phyloP scores from a whole-genome alignment of 176 grass and related monocot genomes.

The Zoysia japonica region DNA sequence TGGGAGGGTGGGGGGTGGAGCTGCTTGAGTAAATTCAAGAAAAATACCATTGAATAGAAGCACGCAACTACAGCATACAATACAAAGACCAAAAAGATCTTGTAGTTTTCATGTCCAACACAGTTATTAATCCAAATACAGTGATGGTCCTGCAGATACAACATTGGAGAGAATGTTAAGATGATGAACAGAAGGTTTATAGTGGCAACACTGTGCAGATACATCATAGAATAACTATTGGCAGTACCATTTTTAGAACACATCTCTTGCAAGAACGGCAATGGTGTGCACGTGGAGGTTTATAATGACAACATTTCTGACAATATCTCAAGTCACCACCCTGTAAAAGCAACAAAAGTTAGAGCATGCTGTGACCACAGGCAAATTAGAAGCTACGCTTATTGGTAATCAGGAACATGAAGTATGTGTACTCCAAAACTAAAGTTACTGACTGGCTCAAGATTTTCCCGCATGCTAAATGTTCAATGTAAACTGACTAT shows the following conservation, averaged over 20 bases:
- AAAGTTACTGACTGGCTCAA: background rate
- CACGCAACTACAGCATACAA: conserved; percentile 83
- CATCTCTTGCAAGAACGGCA: conserved; percentile 91
- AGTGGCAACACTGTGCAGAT: background rate
- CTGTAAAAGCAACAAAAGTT: conserved; percentile 51
- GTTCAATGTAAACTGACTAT: background rate
- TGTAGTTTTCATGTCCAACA: conserved; percentile 91
- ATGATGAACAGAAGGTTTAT: conserved; percentile 23
- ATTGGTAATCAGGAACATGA: background rate
- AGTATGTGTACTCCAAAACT: background rate
- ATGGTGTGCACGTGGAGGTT: too few relatives aligned
- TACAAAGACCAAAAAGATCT: conserved; percentile 88
- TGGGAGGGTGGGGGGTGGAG: background rate
- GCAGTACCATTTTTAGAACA: conserved; percentile 84
- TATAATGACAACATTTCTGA: conserved; percentile 60
- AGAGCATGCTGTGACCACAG: background rate
- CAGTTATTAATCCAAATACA: conserved; percentile 99
- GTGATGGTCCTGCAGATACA: conserved; percentile 77
- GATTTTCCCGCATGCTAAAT: background rate
- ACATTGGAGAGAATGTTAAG: conserved; percentile 33
- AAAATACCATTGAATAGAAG: conserved; percentile 77
- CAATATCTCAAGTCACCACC: conserved; percentile 95
- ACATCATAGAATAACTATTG: conserved; percentile 16
- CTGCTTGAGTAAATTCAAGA: conserved; percentile 26
- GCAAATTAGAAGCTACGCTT: background rate